Percentiles rank a stretch among this genome's conserved stretches.
phyloP scores from a whole-genome alignment of 2,329 filamentous ascomycete genomes.

The Ceratocystis harringtonii region DNA sequence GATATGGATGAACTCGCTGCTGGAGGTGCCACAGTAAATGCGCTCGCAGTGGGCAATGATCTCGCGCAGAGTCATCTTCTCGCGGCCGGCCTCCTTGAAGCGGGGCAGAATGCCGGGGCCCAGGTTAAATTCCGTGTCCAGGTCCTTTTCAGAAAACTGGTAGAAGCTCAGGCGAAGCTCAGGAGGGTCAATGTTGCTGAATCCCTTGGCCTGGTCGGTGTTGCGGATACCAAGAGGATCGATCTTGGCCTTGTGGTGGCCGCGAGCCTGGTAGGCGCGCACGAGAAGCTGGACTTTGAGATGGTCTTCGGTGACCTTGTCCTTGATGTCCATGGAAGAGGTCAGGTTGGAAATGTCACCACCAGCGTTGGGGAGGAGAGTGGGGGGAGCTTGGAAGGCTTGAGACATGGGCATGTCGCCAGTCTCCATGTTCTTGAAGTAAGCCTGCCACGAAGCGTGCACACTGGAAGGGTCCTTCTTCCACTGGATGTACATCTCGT shows the following conservation, averaged over 20 bases:
- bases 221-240: slow-evolving; percentile 89
- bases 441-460: slow-evolving; percentile 96
- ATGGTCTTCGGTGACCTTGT: slow-evolving; percentile 75
- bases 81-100: slow-evolving; percentile 73
- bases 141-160: slow-evolving; percentile 83
- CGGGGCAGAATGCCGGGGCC: slow-evolving; percentile 90
- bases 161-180: slow-evolving; percentile 90
- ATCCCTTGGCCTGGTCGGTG: slow-evolving; percentile 53
- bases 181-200: slow-evolving; percentile 76
- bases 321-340: slow-evolving; percentile 54
- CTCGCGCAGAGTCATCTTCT: slow-evolving; percentile 94
- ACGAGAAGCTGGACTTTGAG: slow-evolving; percentile 96
- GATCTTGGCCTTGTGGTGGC: slow-evolving; percentile 96
- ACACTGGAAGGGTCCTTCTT: slow-evolving; percentile 85
- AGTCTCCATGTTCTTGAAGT: slow-evolving; percentile 98
- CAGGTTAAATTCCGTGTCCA: slow-evolving; percentile 80
- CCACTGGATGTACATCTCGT: slow-evolving; percentile 99
- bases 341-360: slow-evolving; percentile 62
- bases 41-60: slow-evolving; percentile 87
- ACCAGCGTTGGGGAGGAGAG: slow-evolving; percentile 67
- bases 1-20: slow-evolving; percentile 97
- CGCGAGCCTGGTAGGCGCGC: slow-evolving; percentile 92
- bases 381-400: slow-evolving; percentile 91
- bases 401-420: slow-evolving; percentile 96
- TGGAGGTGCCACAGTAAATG: slow-evolving; percentile 95